Percentiles rank a stretch among this genome's conserved stretches.
Evolutionary conservation across 768 basidiomycete genomes (phyloP).

Genomic region (button mushroom (Agaricus bisporus)): DNA sequence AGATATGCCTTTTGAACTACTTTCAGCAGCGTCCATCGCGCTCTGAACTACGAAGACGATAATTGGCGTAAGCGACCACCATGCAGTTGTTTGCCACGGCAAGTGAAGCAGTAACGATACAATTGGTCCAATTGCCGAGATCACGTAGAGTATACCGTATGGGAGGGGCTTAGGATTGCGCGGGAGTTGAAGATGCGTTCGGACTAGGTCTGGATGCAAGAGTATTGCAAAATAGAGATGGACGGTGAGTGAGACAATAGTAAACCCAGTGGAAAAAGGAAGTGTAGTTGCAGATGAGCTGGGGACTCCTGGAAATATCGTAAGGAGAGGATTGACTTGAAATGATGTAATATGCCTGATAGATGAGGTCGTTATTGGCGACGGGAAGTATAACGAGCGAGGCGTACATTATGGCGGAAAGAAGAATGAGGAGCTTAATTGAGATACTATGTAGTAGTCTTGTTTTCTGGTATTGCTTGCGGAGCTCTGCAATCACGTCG

Average conservation of each 20-base stretch:
- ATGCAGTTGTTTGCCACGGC: conserved; percentile 47
- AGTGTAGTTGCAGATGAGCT: conserved; percentile 24
- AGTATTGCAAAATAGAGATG: conserved; percentile 44
- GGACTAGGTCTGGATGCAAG: conserved; percentile 32
- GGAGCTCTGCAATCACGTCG: conserved; percentile 44
- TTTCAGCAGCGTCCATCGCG: conserved; percentile 36
- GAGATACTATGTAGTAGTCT: conserved; percentile 34
- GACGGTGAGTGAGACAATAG: conserved; percentile 41
- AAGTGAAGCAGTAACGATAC: conserved; percentile 41
- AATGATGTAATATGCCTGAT: conserved; percentile 41
- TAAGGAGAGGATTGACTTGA: conserved; percentile 40
- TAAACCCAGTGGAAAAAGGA: conserved; percentile 38
- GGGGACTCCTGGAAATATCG: conserved; percentile 30
- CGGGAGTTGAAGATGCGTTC: conserved; percentile 24
- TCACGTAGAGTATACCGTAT: conserved; percentile 23
- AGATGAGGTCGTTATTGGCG: not conserved
- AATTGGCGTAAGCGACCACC: conserved; percentile 43
- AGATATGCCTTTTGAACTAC: conserved; percentile 39
- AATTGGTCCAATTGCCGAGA: conserved; percentile 42
- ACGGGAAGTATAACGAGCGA: not conserved
- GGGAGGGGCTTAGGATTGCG: conserved; percentile 24
- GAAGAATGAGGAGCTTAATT: conserved; percentile 33
- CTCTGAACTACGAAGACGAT: conserved; percentile 41
- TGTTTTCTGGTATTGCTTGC: conserved; percentile 33
- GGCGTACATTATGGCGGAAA: conserved; percentile 44